A percentile compares a stretch with the other conserved stretches of the same genome.
These are phyloP conservation scores for Mycena albidolilacea DNA, from an alignment of 768 basidiomycete species.

Conservation along the genomic window DNA sequence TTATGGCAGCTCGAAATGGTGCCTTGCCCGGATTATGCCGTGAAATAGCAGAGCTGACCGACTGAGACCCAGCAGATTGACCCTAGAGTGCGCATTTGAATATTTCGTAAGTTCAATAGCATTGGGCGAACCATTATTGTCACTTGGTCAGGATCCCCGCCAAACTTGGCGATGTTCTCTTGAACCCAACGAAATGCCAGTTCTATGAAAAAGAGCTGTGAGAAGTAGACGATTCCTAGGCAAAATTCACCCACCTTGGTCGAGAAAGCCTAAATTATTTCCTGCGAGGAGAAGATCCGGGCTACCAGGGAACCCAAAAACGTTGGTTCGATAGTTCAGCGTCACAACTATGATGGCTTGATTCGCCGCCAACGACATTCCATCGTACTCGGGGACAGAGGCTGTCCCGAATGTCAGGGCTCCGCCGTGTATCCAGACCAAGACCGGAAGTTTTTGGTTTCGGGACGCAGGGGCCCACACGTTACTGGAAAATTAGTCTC, in stretches of 20 bases:
- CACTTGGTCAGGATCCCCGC: constrained; percentile 56
- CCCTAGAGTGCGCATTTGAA: not conserved
- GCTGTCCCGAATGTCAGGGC: constrained; percentile 28
- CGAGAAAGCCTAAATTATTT: constrained; percentile 43
- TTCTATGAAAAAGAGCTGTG: constrained; percentile 5
- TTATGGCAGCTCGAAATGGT: constrained; percentile 35
- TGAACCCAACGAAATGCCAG: constrained; percentile 56
- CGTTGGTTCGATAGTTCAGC: constrained; percentile 36
- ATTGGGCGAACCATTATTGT: constrained; percentile 45
- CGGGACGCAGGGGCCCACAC: constrained; percentile 19
- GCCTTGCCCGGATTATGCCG: constrained; percentile 18
- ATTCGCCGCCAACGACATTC: constrained; percentile 25
- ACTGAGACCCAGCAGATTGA: constrained; percentile 31
- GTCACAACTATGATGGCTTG: constrained; percentile 27
- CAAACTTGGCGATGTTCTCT: constrained; percentile 61
- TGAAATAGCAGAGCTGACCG: constrained; percentile 10
- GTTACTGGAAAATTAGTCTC: constrained; percentile 7
- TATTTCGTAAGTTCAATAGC: not conserved
- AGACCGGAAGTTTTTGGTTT: constrained; percentile 2
- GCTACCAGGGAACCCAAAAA: constrained; percentile 33
- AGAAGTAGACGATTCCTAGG: not conserved
- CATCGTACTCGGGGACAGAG: constrained; percentile 25
- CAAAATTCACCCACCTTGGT: constrained; percentile 43
- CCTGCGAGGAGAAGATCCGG: constrained; percentile 32
- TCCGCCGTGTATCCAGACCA: constrained; percentile 33